These are phyloP conservation scores for Dictyostelium discoideum DNA, from an alignment of 78 protist species.

Conservation along the genomic window dicty_2.7 NC_007089.4:3269001-3269500, in stretches of 20 bases:
- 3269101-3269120: neutral
- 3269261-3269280: neutral
- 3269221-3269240: neutral
- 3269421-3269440: neutral
- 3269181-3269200: neutral
- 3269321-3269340: neutral
- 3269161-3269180: neutral
- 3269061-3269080: neutral
- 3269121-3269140: neutral
- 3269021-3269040: neutral
- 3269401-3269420: neutral
- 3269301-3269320: neutral
- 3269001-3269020: neutral
- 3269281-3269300: neutral
- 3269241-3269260: neutral
- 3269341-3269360: neutral
- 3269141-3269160: neutral
- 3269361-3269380: neutral
- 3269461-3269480: neutral
- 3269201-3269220: neutral
- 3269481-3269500: neutral
- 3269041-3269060: neutral
- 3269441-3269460: neutral
- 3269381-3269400: neutral
- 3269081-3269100: neutral